Evolutionary conservation across 352 stramenopile genomes (phyloP).

Genomic region (Pythium aristosporum): DNA sequence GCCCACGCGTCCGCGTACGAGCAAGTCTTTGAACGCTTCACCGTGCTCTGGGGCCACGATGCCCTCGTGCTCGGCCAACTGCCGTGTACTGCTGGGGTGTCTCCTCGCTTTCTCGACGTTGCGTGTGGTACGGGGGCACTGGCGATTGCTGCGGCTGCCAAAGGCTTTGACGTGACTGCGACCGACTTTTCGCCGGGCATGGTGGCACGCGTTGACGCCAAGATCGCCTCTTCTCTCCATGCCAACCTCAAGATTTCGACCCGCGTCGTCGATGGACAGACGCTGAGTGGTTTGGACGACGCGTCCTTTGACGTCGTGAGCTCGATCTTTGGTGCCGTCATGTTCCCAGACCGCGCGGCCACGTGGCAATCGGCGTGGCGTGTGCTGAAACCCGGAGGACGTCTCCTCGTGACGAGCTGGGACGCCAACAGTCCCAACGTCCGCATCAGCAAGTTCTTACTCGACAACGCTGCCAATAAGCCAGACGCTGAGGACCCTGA

Average conservation of each 20-base stretch:
- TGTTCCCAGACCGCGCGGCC: slow-evolving; percentile 21
- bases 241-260: background rate
- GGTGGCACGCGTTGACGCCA: slow-evolving; percentile 12
- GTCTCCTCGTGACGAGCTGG: slow-evolving; percentile 21
- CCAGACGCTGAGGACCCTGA: too few relatives aligned
- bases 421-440: slow-evolving; percentile 21
- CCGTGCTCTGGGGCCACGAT: slow-evolving; percentile 61
- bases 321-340: slow-evolving; percentile 24
- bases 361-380: slow-evolving; percentile 19
- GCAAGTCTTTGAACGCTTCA: background rate
- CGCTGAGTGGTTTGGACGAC: slow-evolving; percentile 15
- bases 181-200: slow-evolving; percentile 22
- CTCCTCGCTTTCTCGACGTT: slow-evolving; percentile 34
- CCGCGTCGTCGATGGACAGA: slow-evolving; percentile 19
- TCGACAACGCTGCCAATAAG: slow-evolving; percentile 9
- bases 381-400: slow-evolving; percentile 19
- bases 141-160: slow-evolving; percentile 1
- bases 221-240: background rate
- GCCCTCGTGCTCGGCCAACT: slow-evolving; percentile 36
- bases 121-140: slow-evolving; percentile 15
- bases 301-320: slow-evolving; percentile 21
- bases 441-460: slow-evolving; percentile 3
- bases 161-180: slow-evolving; percentile 21
- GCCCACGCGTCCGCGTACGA: background rate
- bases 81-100: slow-evolving; percentile 75